These are phyloP conservation scores for Aspergillus sp. DNA, from an alignment of 2,329 filamentous ascomycete genomes.

Conservation along the genomic window DNA sequence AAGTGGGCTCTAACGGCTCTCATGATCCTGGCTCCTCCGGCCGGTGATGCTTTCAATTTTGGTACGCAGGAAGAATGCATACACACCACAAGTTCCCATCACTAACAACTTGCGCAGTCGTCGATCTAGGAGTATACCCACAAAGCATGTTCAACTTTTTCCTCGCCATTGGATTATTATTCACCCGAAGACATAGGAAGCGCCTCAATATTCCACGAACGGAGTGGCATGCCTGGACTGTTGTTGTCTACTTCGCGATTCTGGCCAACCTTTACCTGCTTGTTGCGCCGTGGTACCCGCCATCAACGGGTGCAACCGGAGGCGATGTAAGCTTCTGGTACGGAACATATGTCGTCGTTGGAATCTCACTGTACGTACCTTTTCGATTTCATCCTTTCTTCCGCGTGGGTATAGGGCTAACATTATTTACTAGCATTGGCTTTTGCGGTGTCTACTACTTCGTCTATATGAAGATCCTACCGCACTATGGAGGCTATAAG, in stretches of 20 bases:
- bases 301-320: constrained; percentile 56
- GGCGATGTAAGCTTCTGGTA: constrained; percentile 75
- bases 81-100: not conserved
- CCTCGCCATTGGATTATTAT: constrained; percentile 57
- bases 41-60: constrained; percentile 66
- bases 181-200: constrained; percentile 57
- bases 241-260: constrained; percentile 60
- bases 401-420: not conserved
- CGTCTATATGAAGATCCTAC: constrained; percentile 58
- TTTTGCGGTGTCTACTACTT: constrained; percentile 59
- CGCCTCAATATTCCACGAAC: constrained; percentile 50
- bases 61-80: constrained; percentile 31
- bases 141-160: constrained; percentile 57
- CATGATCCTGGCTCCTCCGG: constrained; percentile 61
- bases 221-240: constrained; percentile 61
- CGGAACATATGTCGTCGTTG: constrained; percentile 65
- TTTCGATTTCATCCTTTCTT: not conserved
- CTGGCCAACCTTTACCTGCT: constrained; percentile 62
- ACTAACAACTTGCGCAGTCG: constrained; percentile 42
- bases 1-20: constrained; percentile 59
- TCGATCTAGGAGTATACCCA: constrained; percentile 61
- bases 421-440: constrained; percentile 41
- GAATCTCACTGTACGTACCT: constrained; percentile 60
- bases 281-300: constrained; percentile 72
- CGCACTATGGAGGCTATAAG: constrained; percentile 53